Evolutionary conservation across 2,329 filamentous ascomycete species (phyloP), one percentile per base, ranked within the genome.

Genomic region (Alternaria metachromatica): DNA sequence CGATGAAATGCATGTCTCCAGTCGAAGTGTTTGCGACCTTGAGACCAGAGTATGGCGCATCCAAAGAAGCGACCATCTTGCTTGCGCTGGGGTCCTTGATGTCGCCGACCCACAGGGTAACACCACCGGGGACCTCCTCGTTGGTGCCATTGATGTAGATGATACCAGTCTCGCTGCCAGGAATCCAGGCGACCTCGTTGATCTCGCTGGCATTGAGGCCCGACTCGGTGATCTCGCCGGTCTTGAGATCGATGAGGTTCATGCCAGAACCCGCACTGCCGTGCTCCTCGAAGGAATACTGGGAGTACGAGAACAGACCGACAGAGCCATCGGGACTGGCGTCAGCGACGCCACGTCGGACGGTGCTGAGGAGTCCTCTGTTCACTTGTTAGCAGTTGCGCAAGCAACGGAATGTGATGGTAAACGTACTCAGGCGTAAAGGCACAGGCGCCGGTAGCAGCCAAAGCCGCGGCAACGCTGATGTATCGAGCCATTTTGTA

Each of bases 211-310:
- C 50, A 54, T 75, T 76, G 56, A 77, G 67, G n/a, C 71, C 73
- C 6, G 74, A 74, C 28, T 76, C 68, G 13, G 67, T 75, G 60
- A 79, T 72, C 43, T 77, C 68, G 51, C 78, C 78, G 28, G 74
- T 75, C 66, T 75, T 70, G 21, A 79, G 55, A 46, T 80, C 70
- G 28, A 80, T 70, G 56, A 78, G 58, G 51, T 76, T 67, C 64
- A 70, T 15, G 84, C 87, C 25, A 87, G 89, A 55, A 88, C 84
- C 30, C 7, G 46, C 48, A 88, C 88, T 13, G 85, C 86, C 54
- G 85, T 95, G 92, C 2, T 87, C 85, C 45, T 92, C 85, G 78
- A 97, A 97, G 2, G 90, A 94, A 80, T 97, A 97, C 11, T 90
- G 88, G 2, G 91, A 92, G 25, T 88, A 87, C 41, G 89, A 88